Evolutionary conservation across 768 basidiomycete genomes (phyloP).

Genomic region (Amylocystis lapponica): DNA sequence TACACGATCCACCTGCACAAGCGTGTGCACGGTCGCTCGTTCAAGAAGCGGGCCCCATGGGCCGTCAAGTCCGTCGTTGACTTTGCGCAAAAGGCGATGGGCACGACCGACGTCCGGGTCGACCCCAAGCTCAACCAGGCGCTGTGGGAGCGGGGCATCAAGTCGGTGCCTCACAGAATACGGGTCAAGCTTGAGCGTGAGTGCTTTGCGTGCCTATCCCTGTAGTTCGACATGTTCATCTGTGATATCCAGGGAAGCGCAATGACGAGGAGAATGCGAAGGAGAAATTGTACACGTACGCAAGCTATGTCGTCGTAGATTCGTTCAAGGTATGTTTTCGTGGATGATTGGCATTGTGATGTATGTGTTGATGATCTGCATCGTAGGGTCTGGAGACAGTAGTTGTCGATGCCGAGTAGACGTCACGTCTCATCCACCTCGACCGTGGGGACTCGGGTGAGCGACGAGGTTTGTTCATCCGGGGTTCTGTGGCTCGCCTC

Average conservation of each 20-base stretch:
- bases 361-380: conserved; percentile 8
- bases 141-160: conserved; percentile 91
- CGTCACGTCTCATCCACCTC: conserved; percentile 10
- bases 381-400: conserved; percentile 78
- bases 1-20: conserved; percentile 99
- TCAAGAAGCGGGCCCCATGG: conserved; percentile 97
- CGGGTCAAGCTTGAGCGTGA: conserved; percentile 91
- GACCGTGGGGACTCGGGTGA: conserved; percentile 10
- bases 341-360: conserved; percentile 1
- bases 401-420: conserved; percentile 76
- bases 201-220: conserved; percentile 23
- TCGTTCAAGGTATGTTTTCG: conserved; percentile 72
- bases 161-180: conserved; percentile 87
- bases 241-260: conserved; percentile 67
- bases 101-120: conserved; percentile 87
- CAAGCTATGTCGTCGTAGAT: conserved; percentile 68
- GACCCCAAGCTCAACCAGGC: conserved; percentile 97
- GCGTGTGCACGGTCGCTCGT: conserved; percentile 83
- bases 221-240: neutral
- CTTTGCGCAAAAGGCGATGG: conserved; percentile 94
- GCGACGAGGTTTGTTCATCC: conserved; percentile 8
- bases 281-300: conserved; percentile 95
- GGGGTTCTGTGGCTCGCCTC: conserved; percentile 11
- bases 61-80: conserved; percentile 91
- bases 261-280: conserved; percentile 99